Conservation (phyloP, 305 asterid species). For the Rubia balearica region DNA sequence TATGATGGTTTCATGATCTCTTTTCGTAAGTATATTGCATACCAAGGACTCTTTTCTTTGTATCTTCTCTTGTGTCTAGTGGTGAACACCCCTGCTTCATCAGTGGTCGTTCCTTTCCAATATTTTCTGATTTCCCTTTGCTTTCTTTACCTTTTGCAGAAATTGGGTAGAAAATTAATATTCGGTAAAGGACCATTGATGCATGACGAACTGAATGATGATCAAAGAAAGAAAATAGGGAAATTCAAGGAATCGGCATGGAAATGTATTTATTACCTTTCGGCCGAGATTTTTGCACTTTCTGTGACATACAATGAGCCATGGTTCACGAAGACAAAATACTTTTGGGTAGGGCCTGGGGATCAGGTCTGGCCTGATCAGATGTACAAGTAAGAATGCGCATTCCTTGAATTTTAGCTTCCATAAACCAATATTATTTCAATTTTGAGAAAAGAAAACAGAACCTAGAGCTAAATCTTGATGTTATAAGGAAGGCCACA, state of each 20-base stretch:
- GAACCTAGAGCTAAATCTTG: too few species aligned
- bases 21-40: background rate
- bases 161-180: conserved; percentile 57
- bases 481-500: too few species aligned
- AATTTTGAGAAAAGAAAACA: background rate
- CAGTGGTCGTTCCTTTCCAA: background rate
- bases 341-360: conserved; percentile 92
- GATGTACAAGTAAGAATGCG: conserved; percentile 57
- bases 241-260: conserved; percentile 98
- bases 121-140: conserved; percentile 9
- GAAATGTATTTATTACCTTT: conserved; percentile 84
- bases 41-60: background rate
- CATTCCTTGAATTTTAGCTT: conserved; percentile 11
- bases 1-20: background rate
- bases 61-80: background rate
- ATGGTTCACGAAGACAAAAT: conserved; percentile 66
- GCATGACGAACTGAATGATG: conserved; percentile 41
- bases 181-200: conserved; percentile 55
- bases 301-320: conserved; percentile 80
- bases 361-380: conserved; percentile 82
- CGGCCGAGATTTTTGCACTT: conserved; percentile 79
- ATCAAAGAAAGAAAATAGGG: conserved; percentile 52
- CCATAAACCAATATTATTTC: background rate
- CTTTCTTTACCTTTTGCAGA: conserved; percentile 45
- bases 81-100: background rate